Conservation (phyloP, 805 yeast species). For the Zygotorulaspora danielsina region DNA sequence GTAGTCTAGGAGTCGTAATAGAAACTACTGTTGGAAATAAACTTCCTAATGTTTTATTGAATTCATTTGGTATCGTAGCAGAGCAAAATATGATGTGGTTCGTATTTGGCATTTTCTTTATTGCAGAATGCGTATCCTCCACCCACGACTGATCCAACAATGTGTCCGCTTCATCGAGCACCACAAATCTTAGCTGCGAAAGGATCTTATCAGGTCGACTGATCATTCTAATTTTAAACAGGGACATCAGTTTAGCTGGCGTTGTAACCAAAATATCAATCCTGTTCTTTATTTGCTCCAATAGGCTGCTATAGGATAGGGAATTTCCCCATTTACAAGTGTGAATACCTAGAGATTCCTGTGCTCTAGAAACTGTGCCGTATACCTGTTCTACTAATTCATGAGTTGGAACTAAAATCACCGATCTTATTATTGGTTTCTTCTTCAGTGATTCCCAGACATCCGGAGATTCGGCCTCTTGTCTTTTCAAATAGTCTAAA, state of each 20-base stretch:
- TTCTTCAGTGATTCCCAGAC: constrained; percentile 35
- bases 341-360: constrained; percentile 39
- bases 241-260: constrained; percentile 60
- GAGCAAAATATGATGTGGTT: constrained; percentile 72
- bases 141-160: constrained; percentile 78
- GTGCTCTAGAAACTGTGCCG: constrained; percentile 36
- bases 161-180: constrained; percentile 93
- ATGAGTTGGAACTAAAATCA: constrained; percentile 84
- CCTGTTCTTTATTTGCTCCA: constrained; percentile 45
- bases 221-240: constrained; percentile 37
- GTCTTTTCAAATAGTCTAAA: constrained; percentile 60
- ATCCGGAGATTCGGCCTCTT: constrained; percentile 40
- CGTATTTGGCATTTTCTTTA: constrained; percentile 49
- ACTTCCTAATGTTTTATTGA: constrained; percentile 55
- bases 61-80: constrained; percentile 83
- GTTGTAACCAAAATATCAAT: constrained; percentile 82
- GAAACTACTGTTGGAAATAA: constrained; percentile 63
- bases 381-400: constrained; percentile 82
- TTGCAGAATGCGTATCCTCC: constrained; percentile 54
- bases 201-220: constrained; percentile 40
- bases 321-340: constrained; percentile 61
- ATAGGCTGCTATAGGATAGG: constrained; percentile 50
- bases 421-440: constrained; percentile 54
- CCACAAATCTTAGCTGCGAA: constrained; percentile 53
- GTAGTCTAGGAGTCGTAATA: constrained; percentile 76